phyloP scores from a whole-genome alignment of 1,284 basidiomycete species.

The Tremellales sp. region DNA sequence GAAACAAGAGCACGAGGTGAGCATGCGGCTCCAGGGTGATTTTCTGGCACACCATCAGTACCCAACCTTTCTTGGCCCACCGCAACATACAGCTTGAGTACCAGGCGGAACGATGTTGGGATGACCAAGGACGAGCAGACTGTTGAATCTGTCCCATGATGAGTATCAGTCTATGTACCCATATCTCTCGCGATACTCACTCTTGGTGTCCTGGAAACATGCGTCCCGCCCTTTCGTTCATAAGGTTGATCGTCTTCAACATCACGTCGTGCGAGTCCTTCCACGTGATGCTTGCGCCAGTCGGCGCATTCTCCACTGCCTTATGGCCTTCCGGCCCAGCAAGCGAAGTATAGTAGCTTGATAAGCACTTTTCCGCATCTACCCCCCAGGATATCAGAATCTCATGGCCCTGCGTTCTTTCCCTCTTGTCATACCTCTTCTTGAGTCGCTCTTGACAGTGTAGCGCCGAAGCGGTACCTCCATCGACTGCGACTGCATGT shows the following conservation, averaged over 20 bases:
- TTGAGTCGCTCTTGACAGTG: constrained; percentile 16
- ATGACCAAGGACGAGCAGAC: constrained; percentile 28
- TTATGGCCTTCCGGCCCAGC: constrained; percentile 21
- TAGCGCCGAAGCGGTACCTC: too few species aligned
- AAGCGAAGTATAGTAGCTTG: constrained; percentile 38
- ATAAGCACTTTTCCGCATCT: constrained; percentile 17
- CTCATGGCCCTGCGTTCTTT: constrained; percentile 20
- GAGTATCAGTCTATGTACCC: constrained; percentile 13
- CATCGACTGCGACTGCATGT: constrained; percentile 20
- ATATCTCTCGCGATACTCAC: too few species aligned
- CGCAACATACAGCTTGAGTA: constrained; percentile 20
- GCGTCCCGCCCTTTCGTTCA: constrained; percentile 33
- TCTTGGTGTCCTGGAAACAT: constrained; percentile 31
- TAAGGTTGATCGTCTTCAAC: constrained; percentile 24
- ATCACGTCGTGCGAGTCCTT: constrained; percentile 11
- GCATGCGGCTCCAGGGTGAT: constrained; percentile 12
- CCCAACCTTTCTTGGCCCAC: not conserved
- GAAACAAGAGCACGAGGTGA: constrained; percentile 20
- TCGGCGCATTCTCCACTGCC: constrained; percentile 22
- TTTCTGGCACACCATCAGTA: constrained; percentile 5
- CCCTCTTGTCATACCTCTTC: constrained; percentile 14
- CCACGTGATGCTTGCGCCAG: constrained; percentile 19
- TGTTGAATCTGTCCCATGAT: constrained; percentile 30
- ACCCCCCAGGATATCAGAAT: not conserved
- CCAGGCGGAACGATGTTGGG: constrained; percentile 20